Conservation (phyloP, 371 early-diverging fungal species). For the Rhizopus sp. region DNA sequence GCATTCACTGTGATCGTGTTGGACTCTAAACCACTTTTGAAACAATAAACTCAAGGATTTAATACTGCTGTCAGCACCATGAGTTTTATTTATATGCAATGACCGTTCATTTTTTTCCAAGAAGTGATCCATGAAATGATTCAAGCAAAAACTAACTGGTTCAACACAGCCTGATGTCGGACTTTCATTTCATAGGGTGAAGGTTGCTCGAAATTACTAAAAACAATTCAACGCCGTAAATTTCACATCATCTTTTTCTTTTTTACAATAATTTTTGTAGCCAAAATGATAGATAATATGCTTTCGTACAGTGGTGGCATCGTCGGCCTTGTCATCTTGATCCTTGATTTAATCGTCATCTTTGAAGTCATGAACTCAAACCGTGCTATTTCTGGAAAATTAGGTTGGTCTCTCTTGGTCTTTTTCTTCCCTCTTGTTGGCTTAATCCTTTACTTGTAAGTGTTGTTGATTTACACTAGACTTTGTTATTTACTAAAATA, state of each 20-base stretch:
- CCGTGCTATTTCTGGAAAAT: constrained; percentile 49
- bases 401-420: constrained; percentile 61
- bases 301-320: constrained; percentile 48
- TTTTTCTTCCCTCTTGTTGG: constrained; percentile 67
- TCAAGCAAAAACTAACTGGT: no score
- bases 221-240: not conserved
- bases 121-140: no score
- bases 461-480: constrained; percentile 11
- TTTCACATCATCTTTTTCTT: constrained; percentile 1
- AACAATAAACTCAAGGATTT: no score
- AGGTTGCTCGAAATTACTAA: not conserved
- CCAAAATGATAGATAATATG: constrained; percentile 40
- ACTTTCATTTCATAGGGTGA: no score
- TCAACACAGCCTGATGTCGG: no score
- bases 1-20: no score
- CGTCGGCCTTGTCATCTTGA: constrained; percentile 54
- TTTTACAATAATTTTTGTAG: constrained; percentile 10
- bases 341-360: constrained; percentile 61
- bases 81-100: no score
- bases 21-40: no score
- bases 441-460: constrained; percentile 66
- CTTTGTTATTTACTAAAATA: not conserved
- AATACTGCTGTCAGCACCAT: no score
- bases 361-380: constrained; percentile 65
- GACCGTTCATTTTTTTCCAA: no score